Evolutionary conservation across 2,329 filamentous ascomycete genomes (phyloP), one percentile per base, ranked within the genome.

Genomic region (Aspergillus aculeatinus): DNA sequence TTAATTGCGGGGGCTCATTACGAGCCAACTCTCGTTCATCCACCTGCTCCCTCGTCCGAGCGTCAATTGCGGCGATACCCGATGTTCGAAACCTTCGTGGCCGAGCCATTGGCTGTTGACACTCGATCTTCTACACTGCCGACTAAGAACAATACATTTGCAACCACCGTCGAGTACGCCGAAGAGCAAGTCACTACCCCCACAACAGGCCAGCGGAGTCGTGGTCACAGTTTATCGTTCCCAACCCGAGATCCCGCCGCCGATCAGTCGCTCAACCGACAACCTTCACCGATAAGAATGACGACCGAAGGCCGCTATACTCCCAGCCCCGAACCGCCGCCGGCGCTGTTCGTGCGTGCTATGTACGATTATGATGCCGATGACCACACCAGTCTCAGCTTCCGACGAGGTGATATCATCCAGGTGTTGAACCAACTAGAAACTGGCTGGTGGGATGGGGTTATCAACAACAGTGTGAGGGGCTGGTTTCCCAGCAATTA

Each of bases 401-500:
- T 99, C 78, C 91, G 92, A 70, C 90, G 96, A 76, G 95, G 95
- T 72, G 95, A 99, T 79, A 88, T 98, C 67, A 99, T 99, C 70
- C 94, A 98, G 79, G 95, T 99, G 69, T 94, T 99, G 70, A 99
- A 95, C 56, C 94, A 97, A 79, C 84, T 98, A 59, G 95, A 99
- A 77, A 98, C 93, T 71, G 95, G 95, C 59, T 99, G 95, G 95
- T 99, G 95, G 95, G 95, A 99, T 79, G 95, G 95, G 52, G 92
- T 99, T 58, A 96, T 99, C 75, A 95, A 97, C 72, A 92, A 93
- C 60, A 69, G 61, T 55, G 90, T 96, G 68, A 89, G 95, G 74
- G 95, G 95, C 74, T 99, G 95, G 95, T 99, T 99, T 76, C 95
- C 95, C 42, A 98, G 94, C 82, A 99, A 99, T 77, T 99, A 99